Conservation (phyloP, 2,329 filamentous ascomycete species). For the Cercospora sp. region DNA sequence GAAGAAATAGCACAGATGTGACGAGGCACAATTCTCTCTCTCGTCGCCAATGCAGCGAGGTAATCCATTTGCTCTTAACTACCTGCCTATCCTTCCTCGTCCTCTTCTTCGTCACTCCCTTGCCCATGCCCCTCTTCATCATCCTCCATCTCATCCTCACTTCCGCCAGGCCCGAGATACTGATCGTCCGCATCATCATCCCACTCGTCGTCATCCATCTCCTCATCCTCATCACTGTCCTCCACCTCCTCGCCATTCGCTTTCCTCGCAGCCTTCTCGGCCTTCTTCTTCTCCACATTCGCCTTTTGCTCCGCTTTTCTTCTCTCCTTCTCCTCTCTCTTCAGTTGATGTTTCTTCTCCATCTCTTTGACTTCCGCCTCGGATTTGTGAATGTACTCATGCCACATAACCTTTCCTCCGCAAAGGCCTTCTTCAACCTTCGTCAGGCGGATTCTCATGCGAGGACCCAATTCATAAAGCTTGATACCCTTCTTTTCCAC, state of each 20-base stretch:
- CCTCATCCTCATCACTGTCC: slow-evolving; percentile 44
- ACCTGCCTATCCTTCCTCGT: slow-evolving; percentile 9
- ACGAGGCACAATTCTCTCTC: too few relatives aligned
- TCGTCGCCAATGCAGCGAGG: neutral
- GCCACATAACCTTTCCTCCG: slow-evolving; percentile 92
- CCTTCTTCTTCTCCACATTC: slow-evolving; percentile 85
- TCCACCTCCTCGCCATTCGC: slow-evolving; percentile 48
- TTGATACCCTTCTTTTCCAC: slow-evolving; percentile 89
- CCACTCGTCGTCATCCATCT: slow-evolving; percentile 50
- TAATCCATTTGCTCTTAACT: neutral
- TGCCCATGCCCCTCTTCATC: neutral
- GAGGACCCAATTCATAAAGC: slow-evolving; percentile 85
- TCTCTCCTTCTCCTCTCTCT: slow-evolving; percentile 76
- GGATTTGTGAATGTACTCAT: slow-evolving; percentile 87
- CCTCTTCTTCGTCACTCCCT: neutral
- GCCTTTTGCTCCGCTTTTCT: slow-evolving; percentile 80
- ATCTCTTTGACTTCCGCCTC: slow-evolving; percentile 74
- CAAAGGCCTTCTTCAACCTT: slow-evolving; percentile 97
- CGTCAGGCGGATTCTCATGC: slow-evolving; percentile 83
- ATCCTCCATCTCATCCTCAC: slow-evolving; percentile 27
- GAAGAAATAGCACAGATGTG: too few relatives aligned
- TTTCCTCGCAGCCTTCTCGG: slow-evolving; percentile 56
- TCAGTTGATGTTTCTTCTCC: slow-evolving; percentile 79
- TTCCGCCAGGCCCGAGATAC: slow-evolving; percentile 22
- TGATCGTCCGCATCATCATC: slow-evolving; percentile 35